These are phyloP conservation scores for Hygrophorus russula DNA, from an alignment of 768 basidiomycete genomes.

Conservation along the genomic window DNA sequence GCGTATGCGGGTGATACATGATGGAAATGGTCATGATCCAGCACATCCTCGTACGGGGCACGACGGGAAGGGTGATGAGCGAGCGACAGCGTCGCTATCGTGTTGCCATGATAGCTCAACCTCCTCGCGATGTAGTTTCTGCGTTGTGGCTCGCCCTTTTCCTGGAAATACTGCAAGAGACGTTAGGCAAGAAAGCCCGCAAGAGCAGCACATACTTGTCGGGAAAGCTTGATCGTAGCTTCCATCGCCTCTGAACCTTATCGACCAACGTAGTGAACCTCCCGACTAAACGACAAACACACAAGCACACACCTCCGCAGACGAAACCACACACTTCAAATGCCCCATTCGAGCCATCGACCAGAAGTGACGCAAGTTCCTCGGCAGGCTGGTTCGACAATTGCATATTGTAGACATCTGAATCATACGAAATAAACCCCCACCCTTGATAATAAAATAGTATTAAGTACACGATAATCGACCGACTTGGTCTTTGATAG, in stretches of 20 bases:
- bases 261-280: slow-evolving; percentile 2
- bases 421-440: background rate
- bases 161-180: slow-evolving; percentile 48
- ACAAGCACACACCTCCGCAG: slow-evolving; percentile 50
- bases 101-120: slow-evolving; percentile 82
- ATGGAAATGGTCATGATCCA: slow-evolving; percentile 60
- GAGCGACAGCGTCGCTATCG: slow-evolving; percentile 57
- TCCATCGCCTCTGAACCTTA: slow-evolving; percentile 93
- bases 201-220: slow-evolving; percentile 39
- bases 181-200: background rate
- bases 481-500: slow-evolving; percentile 73
- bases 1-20: slow-evolving; percentile 86
- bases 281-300: background rate
- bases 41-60: slow-evolving; percentile 52
- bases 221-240: slow-evolving; percentile 67
- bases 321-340: slow-evolving; percentile 64
- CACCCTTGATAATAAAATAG: slow-evolving; percentile 1
- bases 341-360: slow-evolving; percentile 59
- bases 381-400: slow-evolving; percentile 75
- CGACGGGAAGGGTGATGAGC: slow-evolving; percentile 59
- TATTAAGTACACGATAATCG: slow-evolving; percentile 51
- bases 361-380: slow-evolving; percentile 54
- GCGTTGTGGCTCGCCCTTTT: slow-evolving; percentile 58
- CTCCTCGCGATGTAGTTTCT: slow-evolving; percentile 71
- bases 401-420: slow-evolving; percentile 86